Evolutionary conservation across 1,139 yeast species (phyloP).

Genomic region (Taphrina confusa): DNA sequence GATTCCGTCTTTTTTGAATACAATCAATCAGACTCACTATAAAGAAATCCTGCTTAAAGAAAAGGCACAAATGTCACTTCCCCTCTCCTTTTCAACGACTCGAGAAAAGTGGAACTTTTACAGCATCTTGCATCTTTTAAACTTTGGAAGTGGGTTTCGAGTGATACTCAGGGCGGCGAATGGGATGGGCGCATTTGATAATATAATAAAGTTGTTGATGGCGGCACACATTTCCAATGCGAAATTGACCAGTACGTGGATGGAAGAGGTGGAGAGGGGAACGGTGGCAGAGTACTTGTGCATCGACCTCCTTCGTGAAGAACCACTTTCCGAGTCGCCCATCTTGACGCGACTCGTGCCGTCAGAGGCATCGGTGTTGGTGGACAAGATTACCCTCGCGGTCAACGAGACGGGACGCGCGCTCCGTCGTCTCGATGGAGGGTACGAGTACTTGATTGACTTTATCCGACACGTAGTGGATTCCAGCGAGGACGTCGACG

Average conservation of each 20-base stretch:
- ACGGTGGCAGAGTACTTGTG: constrained; percentile 15
- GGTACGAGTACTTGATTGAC: neutral
- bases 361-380: constrained; percentile 16
- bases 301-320: constrained; percentile 9
- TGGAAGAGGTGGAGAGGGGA: constrained; percentile 3
- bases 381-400: constrained; percentile 15
- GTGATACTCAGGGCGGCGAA: constrained; percentile 26
- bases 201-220: constrained; percentile 21
- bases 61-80: constrained; percentile 18
- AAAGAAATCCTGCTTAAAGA: constrained; percentile 10
- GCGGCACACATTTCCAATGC: constrained; percentile 15
- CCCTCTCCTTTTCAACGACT: constrained; percentile 8
- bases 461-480: neutral
- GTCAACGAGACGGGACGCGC: constrained; percentile 9
- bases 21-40: constrained; percentile 12
- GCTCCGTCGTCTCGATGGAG: constrained; percentile 2
- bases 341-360: constrained; percentile 11
- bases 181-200: constrained; percentile 28
- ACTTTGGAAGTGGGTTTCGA: constrained; percentile 28
- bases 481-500: constrained; percentile 6
- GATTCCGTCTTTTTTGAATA: constrained; percentile 2
- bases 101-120: constrained; percentile 18
- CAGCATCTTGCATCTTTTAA: constrained; percentile 23
- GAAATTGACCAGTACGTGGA: constrained; percentile 17
- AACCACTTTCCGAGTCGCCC: constrained; percentile 8